These are phyloP conservation scores for Wallacemonas sp. DNA, from an alignment of 208 protist genomes.

Conservation along the genomic window DNA sequence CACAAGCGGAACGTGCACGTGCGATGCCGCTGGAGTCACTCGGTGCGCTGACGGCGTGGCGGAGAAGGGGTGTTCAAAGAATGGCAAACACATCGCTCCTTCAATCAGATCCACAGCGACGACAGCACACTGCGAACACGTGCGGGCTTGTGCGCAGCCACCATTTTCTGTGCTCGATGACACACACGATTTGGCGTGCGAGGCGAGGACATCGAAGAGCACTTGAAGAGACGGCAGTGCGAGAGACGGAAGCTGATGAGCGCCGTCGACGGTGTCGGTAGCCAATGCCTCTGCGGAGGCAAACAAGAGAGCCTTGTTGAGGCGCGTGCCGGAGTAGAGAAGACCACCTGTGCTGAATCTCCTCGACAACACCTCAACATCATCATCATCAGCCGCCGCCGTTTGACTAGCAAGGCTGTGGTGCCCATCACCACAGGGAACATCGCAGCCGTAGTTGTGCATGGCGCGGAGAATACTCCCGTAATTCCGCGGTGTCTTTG, in stretches of 20 bases:
- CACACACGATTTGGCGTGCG: neutral
- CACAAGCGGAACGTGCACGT: slow-evolving; percentile 30
- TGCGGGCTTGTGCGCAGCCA: too few relatives aligned
- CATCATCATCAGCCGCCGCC: slow-evolving; percentile 10
- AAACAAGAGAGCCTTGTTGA: slow-evolving; percentile 29
- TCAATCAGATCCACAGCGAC: slow-evolving; percentile 73
- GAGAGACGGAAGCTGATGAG: slow-evolving; percentile 30
- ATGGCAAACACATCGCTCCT: slow-evolving; percentile 38
- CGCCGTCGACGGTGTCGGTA: slow-evolving; percentile 29
- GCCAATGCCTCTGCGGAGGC: slow-evolving; percentile 1
- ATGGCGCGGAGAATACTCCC: slow-evolving; percentile 72
- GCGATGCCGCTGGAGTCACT: neutral
- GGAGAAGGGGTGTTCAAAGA: slow-evolving; percentile 37
- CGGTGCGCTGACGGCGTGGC: neutral
- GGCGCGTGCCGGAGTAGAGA: slow-evolving; percentile 57
- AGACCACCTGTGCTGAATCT: too few relatives aligned
- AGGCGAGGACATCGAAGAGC: slow-evolving; percentile 37
- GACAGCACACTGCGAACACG: slow-evolving; percentile 1
- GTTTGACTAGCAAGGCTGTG: neutral
- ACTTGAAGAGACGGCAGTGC: slow-evolving; percentile 33
- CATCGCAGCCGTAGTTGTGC: slow-evolving; percentile 33
- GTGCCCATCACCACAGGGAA: too few relatives aligned
- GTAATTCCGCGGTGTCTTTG: slow-evolving; percentile 66
- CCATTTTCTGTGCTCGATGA: too few relatives aligned
- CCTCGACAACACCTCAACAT: too few relatives aligned